A percentile compares a stretch with the other conserved stretches of the same genome.
These are phyloP conservation scores for Candida broadrunensis DNA, from an alignment of 805 yeast genomes.

Conservation along the genomic window DNA sequence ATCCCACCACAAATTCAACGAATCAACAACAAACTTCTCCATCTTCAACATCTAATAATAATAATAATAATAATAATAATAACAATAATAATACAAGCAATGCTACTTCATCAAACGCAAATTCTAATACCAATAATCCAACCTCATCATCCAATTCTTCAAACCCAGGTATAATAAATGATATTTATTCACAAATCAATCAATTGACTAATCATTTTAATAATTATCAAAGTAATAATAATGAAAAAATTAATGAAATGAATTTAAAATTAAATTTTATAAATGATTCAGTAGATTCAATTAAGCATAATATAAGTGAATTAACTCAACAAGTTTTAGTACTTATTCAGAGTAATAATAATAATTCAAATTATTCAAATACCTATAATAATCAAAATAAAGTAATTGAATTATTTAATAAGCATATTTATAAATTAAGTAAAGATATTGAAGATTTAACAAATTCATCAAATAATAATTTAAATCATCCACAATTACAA, in stretches of 20 bases:
- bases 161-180: conserved; percentile 2
- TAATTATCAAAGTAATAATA: conserved; percentile 14
- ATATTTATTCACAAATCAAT: conserved; percentile 12
- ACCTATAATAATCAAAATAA: conserved; percentile 7
- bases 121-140: background rate
- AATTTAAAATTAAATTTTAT: conserved; percentile 13
- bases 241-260: conserved; percentile 19
- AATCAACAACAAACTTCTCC: background rate
- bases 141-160: background rate
- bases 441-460: conserved; percentile 20
- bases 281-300: conserved; percentile 8
- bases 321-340: conserved; percentile 8
- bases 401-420: conserved; percentile 16
- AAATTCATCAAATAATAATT: background rate
- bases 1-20: background rate
- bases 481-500: background rate
- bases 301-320: conserved; percentile 7
- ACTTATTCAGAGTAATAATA: conserved; percentile 5
- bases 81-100: background rate
- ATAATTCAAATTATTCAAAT: background rate
- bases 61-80: background rate
- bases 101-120: background rate
- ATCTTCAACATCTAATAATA: background rate
- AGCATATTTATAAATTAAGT: conserved; percentile 14
- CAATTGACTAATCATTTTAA: conserved; percentile 14